A percentile compares a stretch with the other conserved stretches of the same genome.
Conservation (phyloP, 805 yeast genomes). For the Yarrowia sp. region DNA sequence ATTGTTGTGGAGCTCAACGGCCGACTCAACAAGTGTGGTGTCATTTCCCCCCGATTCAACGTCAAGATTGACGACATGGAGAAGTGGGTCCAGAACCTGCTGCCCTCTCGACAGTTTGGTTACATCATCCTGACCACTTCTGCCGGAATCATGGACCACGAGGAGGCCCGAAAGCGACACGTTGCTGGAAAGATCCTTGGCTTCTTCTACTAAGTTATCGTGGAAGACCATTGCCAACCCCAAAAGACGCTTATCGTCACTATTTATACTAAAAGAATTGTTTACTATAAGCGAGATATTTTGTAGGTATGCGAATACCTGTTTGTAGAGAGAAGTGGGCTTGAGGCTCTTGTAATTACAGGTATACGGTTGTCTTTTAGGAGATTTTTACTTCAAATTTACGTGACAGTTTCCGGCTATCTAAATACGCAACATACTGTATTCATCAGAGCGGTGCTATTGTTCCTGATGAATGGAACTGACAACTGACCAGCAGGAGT, state of each 20-base stretch:
- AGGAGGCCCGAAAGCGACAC: conserved; percentile 99
- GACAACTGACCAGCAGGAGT: no score
- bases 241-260: conserved; percentile 34
- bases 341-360: no score
- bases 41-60: conserved; percentile 98
- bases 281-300: conserved; percentile 6
- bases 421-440: no score
- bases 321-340: no score
- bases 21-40: conserved; percentile 99
- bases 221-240: background rate
- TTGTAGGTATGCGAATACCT: no score
- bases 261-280: conserved; percentile 16
- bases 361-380: no score
- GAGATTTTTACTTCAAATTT: no score
- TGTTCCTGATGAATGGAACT: no score
- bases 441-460: no score
- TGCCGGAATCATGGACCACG: conserved; percentile 99
- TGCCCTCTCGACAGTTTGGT: conserved; percentile 99
- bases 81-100: conserved; percentile 97
- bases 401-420: no score
- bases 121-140: conserved; percentile 97
- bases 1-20: conserved; percentile 96
- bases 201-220: conserved; percentile 80
- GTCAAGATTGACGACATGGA: conserved; percentile 93
- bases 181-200: conserved; percentile 99